Conservation (phyloP, 352 stramenopile genomes). For the Phytophthora sp. region DNA sequence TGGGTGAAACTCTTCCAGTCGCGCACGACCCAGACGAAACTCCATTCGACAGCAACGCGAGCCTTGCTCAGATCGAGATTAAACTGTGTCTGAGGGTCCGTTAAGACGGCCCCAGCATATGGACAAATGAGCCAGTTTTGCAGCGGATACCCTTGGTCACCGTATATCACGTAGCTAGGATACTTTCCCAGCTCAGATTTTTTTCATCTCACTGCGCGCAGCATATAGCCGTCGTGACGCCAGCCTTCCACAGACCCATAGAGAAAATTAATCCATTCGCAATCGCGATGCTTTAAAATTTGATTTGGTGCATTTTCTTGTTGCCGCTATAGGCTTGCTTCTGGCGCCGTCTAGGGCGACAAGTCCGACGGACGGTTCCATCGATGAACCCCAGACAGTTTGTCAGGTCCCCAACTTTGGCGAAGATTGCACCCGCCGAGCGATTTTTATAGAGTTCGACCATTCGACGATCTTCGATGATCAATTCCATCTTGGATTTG, state of each 20-base stretch:
- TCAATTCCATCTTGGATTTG: slow-evolving; percentile 9
- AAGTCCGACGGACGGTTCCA: slow-evolving; percentile 10
- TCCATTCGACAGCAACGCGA: too few species aligned
- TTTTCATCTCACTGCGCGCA: neutral
- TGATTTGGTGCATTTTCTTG: slow-evolving; percentile 12
- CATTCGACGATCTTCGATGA: slow-evolving; percentile 15
- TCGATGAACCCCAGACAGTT: slow-evolving; percentile 12
- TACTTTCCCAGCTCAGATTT: neutral
- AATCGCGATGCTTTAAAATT: slow-evolving; percentile 13
- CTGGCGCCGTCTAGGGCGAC: slow-evolving; percentile 1
- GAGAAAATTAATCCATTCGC: slow-evolving; percentile 5
- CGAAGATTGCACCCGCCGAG: slow-evolving; percentile 7
- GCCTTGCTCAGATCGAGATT: too few species aligned
- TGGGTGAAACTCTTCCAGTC: too few species aligned
- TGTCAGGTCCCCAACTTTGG: slow-evolving; percentile 1
- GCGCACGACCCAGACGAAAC: too few species aligned
- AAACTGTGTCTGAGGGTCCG: too few species aligned
- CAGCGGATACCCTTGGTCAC: too few species aligned
- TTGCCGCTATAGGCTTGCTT: slow-evolving; percentile 10
- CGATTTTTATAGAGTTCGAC: neutral
- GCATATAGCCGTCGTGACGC: slow-evolving; percentile 10
- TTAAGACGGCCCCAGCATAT: too few species aligned
- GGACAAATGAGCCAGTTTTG: too few species aligned
- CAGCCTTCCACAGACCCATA: slow-evolving; percentile 1
- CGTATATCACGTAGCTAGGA: too few species aligned